Conservation (phyloP, 768 basidiomycete species). For the Pisolithus tinctorius region DNA sequence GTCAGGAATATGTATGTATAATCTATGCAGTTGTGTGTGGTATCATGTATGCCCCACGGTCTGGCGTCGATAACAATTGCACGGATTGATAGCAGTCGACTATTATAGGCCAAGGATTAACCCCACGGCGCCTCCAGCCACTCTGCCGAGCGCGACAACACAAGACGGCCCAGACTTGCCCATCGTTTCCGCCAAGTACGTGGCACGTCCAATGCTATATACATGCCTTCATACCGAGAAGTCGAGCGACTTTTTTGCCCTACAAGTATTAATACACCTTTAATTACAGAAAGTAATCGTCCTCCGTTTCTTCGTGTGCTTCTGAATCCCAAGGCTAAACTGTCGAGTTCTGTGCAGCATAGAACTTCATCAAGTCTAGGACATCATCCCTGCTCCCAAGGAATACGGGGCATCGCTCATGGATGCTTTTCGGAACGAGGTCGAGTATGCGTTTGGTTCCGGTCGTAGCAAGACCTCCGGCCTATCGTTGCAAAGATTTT, state of each 20-base stretch:
- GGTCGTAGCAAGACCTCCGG: conserved; percentile 94
- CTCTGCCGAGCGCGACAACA: too few relatives aligned
- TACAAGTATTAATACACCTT: conserved; percentile 4
- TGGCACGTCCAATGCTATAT: too few relatives aligned
- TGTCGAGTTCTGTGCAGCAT: conserved; percentile 35
- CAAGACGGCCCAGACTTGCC: too few relatives aligned
- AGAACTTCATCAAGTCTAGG: conserved; percentile 82
- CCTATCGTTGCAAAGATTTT: conserved; percentile 37
- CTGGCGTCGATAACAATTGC: too few relatives aligned
- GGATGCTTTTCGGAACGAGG: conserved; percentile 78
- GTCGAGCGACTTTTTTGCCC: not conserved
- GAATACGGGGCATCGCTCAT: conserved; percentile 91
- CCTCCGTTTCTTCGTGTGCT: too few relatives aligned
- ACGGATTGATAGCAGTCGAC: too few relatives aligned
- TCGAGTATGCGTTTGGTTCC: conserved; percentile 92
- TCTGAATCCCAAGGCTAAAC: conserved; percentile 2
- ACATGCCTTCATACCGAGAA: not conserved
- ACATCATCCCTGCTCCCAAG: conserved; percentile 93
- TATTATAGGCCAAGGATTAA: too few relatives aligned
- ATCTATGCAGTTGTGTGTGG: too few relatives aligned
- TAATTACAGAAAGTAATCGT: not conserved
- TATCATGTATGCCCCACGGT: too few relatives aligned
- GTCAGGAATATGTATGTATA: too few relatives aligned
- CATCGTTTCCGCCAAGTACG: too few relatives aligned
- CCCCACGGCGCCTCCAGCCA: too few relatives aligned